Conservation (phyloP, 176 grass and related monocot genomes). For the Pontederia crassipes region DNA sequence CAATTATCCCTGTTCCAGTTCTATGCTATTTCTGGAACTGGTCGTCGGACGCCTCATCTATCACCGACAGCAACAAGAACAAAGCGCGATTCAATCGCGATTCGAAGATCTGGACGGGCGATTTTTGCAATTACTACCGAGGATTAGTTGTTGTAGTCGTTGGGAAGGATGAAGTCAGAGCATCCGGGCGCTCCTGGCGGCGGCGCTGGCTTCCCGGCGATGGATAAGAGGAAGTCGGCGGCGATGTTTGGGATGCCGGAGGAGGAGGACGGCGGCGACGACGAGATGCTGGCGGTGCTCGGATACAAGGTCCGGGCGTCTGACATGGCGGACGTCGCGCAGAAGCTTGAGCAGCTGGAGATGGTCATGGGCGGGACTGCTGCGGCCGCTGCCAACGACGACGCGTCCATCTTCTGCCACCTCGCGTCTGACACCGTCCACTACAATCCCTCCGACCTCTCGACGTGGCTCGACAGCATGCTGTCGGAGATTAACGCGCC, state of each 20-base stretch:
- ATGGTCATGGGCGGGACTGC: slow-evolving; percentile 59
- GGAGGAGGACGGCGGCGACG: slow-evolving; percentile 54
- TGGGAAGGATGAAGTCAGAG: slow-evolving; percentile 59
- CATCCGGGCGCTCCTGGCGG: slow-evolving; percentile 45
- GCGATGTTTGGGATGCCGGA: neutral
- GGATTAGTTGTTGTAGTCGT: no score
- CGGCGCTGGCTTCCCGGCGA: slow-evolving; percentile 7
- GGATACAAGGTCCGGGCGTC: slow-evolving; percentile 93
- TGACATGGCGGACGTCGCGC: slow-evolving; percentile 94
- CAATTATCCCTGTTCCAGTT: no score
- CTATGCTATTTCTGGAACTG: no score
- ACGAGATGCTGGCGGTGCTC: slow-evolving; percentile 75
- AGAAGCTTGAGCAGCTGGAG: slow-evolving; percentile 98
- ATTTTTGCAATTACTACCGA: no score
- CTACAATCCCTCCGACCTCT: slow-evolving; percentile 11
- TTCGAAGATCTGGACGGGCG: no score
- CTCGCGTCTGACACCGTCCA: slow-evolving; percentile 6
- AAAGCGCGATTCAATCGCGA: no score
- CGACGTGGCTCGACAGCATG: slow-evolving; percentile 8
- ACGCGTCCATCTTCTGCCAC: slow-evolving; percentile 15
- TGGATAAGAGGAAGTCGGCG: slow-evolving; percentile 29
- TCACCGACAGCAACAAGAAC: no score
- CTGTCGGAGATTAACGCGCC: slow-evolving; percentile 10
- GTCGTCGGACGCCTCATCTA: no score
- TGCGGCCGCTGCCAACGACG: slow-evolving; percentile 9